Base-by-base conservation (phyloP, 2,329 filamentous ascomycete genomes). In the Botrytis fragariae region DNA sequence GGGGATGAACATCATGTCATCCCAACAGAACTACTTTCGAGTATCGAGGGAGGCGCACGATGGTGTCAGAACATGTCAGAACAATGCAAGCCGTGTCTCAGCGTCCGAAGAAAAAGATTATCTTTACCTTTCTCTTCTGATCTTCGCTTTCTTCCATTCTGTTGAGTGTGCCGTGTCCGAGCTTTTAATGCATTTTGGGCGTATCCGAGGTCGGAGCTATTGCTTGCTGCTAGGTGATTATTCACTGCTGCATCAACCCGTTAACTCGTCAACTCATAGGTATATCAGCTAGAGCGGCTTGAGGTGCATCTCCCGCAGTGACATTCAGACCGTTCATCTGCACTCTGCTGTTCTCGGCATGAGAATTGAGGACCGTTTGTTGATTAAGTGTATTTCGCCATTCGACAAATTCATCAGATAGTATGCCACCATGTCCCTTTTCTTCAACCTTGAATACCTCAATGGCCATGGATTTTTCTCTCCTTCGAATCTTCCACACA, bases 401-500 rank as follows among this genome's bases (percentile, higher is more conserved):
- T 75, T 91, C 87, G 78, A 92, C 87, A 80, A 97, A 97, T 22
- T 92, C 89, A 35, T 91, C 87, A 4, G 92, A 93, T 59, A 97
- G 83, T 67, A 97, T 93, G 37, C 88, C 86, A 0, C 93, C 94
- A 75, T 93, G 90, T 0, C 93, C 93, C 1, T 88, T 88, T 76
- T 94, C 92, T 77, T 93, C 89, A 7, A 94, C 83, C 79, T 88
- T 90, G 82, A 88, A 92, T 0, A 97, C 87, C 77, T 96, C 92
- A 74, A 98, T 92, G 9, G 84, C 82, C 2, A 88, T 85, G 0
- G 88, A 87, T 57, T 88, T 88, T 71, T 91, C 88, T 71, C 82
- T 84, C 74, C 93, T 88, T 67, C 89, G 85, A 79, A 99, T 93
- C 75, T 91, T 89, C 92, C 94, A 98, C 3, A 97, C 90, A 57